Evolutionary conservation across 1,284 basidiomycete species (phyloP), one percentile per base, ranked within the genome.

Genomic region (Trichosporon coremiiforme): DNA sequence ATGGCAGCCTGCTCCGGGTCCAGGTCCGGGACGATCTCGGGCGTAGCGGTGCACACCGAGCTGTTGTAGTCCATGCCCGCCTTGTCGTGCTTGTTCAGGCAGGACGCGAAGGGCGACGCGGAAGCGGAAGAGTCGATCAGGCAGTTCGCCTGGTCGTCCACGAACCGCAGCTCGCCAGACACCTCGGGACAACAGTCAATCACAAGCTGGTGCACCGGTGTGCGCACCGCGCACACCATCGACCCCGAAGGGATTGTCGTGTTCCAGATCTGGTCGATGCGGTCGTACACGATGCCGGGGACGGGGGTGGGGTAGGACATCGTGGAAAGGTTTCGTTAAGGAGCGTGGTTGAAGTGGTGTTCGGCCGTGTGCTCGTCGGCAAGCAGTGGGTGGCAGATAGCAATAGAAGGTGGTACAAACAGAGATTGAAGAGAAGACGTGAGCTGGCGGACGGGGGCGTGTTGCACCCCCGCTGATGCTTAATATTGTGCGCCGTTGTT

Each of bases 251-350:
- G 57, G 31, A 60, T 60, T 8, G 57, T 17, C 31, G 20, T 22
- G 57, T 60, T 60, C 57, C 57, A 60, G 17, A 60, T 60, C 57
- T 60, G 57, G 57, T 60, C 57, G 29, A 60, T 60, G 13, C 57
- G 57, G 57, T 31, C 31, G 57, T 35, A 60, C 4, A 60, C 57
- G 31, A 60, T 60, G 13, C 57, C 57, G 31, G 57, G 57, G 31
- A 60, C 29, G 1, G 57, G 57, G 31, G 57, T 60, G 1, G 57
- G 57, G 57, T 35, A 35, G 31, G 57, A 60, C 57, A 60, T 60
- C 13, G 55, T 57, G 17, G 57, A 2, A 1, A 29, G 31, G 15
- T 3, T 60, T 60, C 57, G 57, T 60, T 33, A 60, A 60, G 8
- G 57, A 60, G 57, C 29, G 57, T 60, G 57, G 31, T 13, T 31